Base-by-base conservation (phyloP, 2,329 filamentous ascomycete genomes). In the Ophiostoma sp. region DNA sequence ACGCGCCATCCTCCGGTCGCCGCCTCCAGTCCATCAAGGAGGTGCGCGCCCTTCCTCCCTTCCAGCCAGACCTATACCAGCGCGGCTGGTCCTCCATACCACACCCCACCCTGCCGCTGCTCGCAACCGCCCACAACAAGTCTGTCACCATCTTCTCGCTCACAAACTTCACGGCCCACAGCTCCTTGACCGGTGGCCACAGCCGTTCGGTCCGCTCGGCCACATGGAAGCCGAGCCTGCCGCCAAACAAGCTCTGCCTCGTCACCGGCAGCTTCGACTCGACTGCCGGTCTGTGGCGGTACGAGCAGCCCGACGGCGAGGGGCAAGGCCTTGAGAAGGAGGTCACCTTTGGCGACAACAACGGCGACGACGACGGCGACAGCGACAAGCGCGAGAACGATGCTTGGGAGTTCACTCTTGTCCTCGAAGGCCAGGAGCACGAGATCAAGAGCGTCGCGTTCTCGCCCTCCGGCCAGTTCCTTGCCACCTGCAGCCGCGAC, bases 261-360 rank as follows among this genome's bases (percentile, higher is more conserved):
- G 93, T 94, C 5, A 97, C 93, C 0, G 95, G 92, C 4, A 95
- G 90, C 76, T 99, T 99, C 76, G 95, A 99, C 78, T 89, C 92
- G 16, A 96, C 91, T 1, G 93, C 94, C 1, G 95, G 93, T 9
- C 85, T 91, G 74, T 96, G 88, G 94, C 88, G 85, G 72, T 87
- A 85, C 79, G 85, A 86, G 73, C 83, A 83, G 72, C 81, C 82
- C 66, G 77, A 77, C 69, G 77, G 72, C 69, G 6, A 74, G 82
- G 4, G 81, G 2, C 55, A 27, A 4, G 65, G 49, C 2, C 65
- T 69, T 6, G 70, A 85, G 70, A 77, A 80, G 14, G 82, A 84
- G 68, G 78, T 82, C 66, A 42, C 66, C 0, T 27, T 27, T 45
- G 63, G 73, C 4, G 40, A 71, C 70, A 66, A 64, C 42, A 72